Evolutionary conservation across 768 basidiomycete species (phyloP).

Genomic region (Tephrocybe rancida): DNA sequence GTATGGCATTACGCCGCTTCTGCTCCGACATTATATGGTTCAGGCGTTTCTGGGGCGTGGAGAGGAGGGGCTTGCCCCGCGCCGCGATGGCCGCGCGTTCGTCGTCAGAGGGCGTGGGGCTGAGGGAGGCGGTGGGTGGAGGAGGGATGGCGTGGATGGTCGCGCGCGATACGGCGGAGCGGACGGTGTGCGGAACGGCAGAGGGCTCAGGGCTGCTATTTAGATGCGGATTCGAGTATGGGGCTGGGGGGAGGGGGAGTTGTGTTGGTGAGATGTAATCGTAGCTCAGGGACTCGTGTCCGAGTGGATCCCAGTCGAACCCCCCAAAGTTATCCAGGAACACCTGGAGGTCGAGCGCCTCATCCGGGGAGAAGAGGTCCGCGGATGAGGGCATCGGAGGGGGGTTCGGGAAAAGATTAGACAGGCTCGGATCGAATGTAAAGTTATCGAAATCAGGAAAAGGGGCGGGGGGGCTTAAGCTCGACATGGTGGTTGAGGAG

Average conservation of each 20-base stretch:
- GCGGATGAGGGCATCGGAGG: conserved; percentile 70
- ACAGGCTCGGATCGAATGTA: conserved; percentile 64
- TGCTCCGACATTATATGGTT: conserved; percentile 97
- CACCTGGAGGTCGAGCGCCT: conserved; percentile 77
- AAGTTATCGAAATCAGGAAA: conserved; percentile 70
- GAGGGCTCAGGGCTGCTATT: conserved; percentile 45
- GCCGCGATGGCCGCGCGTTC: conserved; percentile 24
- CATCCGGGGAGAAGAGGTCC: conserved; percentile 77
- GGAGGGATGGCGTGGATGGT: conserved; percentile 22
- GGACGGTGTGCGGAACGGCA: conserved; percentile 32
- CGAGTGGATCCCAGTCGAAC: conserved; percentile 58
- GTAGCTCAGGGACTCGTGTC: conserved; percentile 31
- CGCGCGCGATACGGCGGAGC: conserved; percentile 26
- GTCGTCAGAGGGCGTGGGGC: conserved; percentile 26
- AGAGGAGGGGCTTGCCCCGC: conserved; percentile 61
- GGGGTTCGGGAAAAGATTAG: conserved; percentile 60
- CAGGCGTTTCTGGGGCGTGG: conserved; percentile 83
- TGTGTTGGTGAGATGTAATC: conserved; percentile 18
- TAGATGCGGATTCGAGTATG: conserved; percentile 52
- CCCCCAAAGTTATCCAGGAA: conserved; percentile 82
- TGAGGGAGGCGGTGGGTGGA: not conserved
- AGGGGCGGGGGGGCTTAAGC: conserved; percentile 46
- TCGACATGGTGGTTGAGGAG: conserved; percentile 26
- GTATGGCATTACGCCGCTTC: conserved; percentile 89
- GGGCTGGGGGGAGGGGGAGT: too few relatives aligned